phyloP scores from a whole-genome alignment of 257 asterid genomes.

The Misopates orontium region DNA sequence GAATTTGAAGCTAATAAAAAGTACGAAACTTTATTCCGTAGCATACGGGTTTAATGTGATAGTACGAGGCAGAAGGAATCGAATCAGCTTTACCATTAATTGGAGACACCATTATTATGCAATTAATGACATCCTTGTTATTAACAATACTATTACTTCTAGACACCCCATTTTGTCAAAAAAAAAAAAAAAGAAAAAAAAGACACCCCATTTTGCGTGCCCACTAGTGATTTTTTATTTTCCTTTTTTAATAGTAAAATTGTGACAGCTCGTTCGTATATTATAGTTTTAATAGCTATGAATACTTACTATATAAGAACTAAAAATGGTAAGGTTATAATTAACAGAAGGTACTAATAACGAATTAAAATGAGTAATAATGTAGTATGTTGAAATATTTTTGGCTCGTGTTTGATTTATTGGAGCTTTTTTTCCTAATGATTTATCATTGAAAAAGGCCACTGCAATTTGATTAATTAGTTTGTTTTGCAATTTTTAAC shows the following conservation, averaged over 20 bases:
- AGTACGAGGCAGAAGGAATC: constrained; percentile 46
- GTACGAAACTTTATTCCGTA: constrained; percentile 37
- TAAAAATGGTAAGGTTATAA: too few species aligned
- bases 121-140: constrained; percentile 47
- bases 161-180: too few species aligned
- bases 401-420: background rate
- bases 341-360: background rate
- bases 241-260: constrained; percentile 18
- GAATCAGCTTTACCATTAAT: constrained; percentile 43
- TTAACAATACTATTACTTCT: constrained; percentile 45
- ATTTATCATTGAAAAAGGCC: too few species aligned
- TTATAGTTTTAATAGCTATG: too few species aligned
- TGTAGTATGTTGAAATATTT: background rate
- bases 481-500: too few species aligned
- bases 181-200: too few species aligned
- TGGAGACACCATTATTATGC: constrained; percentile 39
- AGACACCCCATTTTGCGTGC: constrained; percentile 39
- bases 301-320: too few species aligned
- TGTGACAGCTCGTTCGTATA: background rate
- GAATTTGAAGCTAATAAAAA: constrained; percentile 26
- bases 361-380: too few species aligned
- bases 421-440: background rate
- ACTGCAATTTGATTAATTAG: too few species aligned
- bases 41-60: constrained; percentile 34
- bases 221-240: constrained; percentile 17